Evolutionary conservation across 345 rosid genomes (phyloP).

Genomic region (Brassica napus): Da-Ae NC_063452.1:4650501-4651000

Average conservation of each 20-base stretch:
- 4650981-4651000: constrained; percentile 61
- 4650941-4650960: constrained; percentile 51
- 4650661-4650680: constrained; percentile 68
- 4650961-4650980: constrained; percentile 61
- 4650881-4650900: constrained; percentile 64
- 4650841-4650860: constrained; percentile 68
- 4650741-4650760: constrained; percentile 54
- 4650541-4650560: constrained; percentile 46
- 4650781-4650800: constrained; percentile 70
- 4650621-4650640: constrained; percentile 48
- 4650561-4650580: constrained; percentile 40
- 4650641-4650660: constrained; percentile 86
- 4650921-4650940: constrained; percentile 52
- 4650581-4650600: constrained; percentile 56
- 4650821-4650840: constrained; percentile 54
- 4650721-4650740: constrained; percentile 60
- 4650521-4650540: constrained; percentile 50
- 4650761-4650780: constrained; percentile 41
- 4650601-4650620: constrained; percentile 45
- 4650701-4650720: constrained; percentile 57
- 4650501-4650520: constrained; percentile 53
- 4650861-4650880: constrained; percentile 65
- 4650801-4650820: constrained; percentile 50
- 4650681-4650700: constrained; percentile 53
- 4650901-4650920: constrained; percentile 50